These are phyloP conservation scores for Calonectria ilicicola DNA, from an alignment of 2,329 filamentous ascomycete genomes.

Conservation along the genomic window DNA sequence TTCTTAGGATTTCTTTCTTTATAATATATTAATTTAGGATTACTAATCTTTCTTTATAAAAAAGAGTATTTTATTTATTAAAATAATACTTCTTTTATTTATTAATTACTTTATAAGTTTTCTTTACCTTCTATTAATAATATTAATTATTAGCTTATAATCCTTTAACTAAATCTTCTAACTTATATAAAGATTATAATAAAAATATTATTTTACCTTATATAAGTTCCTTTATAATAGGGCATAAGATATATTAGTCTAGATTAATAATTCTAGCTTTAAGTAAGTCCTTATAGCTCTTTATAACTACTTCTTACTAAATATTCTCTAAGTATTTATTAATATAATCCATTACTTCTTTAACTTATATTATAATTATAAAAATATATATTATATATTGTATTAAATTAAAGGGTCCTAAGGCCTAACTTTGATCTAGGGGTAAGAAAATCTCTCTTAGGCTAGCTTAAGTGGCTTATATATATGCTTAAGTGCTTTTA, in stretches of 20 bases:
- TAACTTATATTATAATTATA: not conserved
- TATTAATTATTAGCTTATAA: not conserved
- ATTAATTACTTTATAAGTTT: not conserved
- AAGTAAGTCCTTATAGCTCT: not conserved
- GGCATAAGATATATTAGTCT: slow-evolving; percentile 12
- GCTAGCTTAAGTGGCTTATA: not conserved
- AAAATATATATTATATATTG: not conserved
- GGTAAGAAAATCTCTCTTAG: not conserved
- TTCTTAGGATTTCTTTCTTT: not conserved
- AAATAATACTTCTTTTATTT: not conserved
- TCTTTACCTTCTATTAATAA: slow-evolving; percentile 11
- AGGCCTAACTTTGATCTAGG: not conserved
- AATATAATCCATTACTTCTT: not conserved
- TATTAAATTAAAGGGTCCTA: not conserved
- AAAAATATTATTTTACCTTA: not conserved
- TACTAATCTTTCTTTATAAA: not conserved
- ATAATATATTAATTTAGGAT: not conserved
- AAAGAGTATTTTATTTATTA: not conserved
- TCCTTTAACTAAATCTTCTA: not conserved
- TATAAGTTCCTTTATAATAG: slow-evolving; percentile 2
- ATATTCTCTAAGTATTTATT: not conserved
- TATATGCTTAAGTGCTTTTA: not conserved
- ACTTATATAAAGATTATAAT: not conserved
- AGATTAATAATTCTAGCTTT: not conserved
- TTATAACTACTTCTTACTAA: not conserved